These are phyloP conservation scores for Fusarium fujikuroi DNA, from an alignment of 2,329 filamentous ascomycete genomes.

Conservation along the genomic window DNA sequence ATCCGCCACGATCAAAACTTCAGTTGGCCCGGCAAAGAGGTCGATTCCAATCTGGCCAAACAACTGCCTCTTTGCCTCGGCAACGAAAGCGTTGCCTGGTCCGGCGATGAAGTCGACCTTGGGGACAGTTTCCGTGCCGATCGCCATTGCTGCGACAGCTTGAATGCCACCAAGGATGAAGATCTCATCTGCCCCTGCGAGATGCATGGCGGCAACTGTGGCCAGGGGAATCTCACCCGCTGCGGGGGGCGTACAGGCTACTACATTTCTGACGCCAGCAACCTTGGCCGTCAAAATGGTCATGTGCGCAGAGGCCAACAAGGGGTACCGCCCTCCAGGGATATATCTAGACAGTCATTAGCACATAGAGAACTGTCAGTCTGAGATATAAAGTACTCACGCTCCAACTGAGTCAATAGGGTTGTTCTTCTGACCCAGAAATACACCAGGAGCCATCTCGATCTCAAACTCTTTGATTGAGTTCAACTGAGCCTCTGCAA, in stretches of 20 bases:
- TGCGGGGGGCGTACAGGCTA: not conserved
- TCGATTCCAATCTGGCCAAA: not conserved
- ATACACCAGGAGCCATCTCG: not conserved
- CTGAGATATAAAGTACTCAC: not conserved
- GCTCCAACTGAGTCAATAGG: not conserved
- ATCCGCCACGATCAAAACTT: not conserved
- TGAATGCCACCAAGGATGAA: not conserved
- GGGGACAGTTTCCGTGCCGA: not conserved
- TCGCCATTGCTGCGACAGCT: not conserved
- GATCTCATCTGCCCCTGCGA: not conserved
- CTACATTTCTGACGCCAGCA: not conserved
- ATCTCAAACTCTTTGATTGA: not conserved
- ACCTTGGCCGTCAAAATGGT: not conserved
- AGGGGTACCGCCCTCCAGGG: not conserved
- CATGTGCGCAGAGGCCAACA: not conserved
- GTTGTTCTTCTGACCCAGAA: slow-evolving; percentile 2
- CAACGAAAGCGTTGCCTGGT: not conserved
- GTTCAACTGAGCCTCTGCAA: not conserved
- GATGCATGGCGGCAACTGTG: not conserved
- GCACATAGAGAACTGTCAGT: too few relatives aligned
- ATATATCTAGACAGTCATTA: not conserved
- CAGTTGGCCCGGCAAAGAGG: not conserved
- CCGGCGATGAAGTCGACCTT: not conserved
- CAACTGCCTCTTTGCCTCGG: not conserved
- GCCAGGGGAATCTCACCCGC: not conserved